Evolutionary conservation across 371 early-diverging fungal genomes (phyloP).

Genomic region (Rhizomucor miehei): DNA sequence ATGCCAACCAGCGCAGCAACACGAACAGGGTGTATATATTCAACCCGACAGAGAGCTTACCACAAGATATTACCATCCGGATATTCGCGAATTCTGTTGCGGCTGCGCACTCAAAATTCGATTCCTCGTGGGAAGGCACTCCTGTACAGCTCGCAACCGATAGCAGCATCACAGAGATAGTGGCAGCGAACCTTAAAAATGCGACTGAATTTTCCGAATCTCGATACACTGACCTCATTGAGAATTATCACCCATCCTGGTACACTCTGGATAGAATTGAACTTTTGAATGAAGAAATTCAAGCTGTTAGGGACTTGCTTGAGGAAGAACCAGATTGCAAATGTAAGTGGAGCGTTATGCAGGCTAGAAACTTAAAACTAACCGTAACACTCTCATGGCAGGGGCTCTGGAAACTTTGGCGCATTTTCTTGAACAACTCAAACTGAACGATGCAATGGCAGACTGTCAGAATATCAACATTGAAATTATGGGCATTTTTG

Average conservation of each 20-base stretch:
- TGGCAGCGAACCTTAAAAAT: not conserved
- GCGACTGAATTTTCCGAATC: too few species aligned
- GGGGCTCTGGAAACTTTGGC: constrained; percentile 55
- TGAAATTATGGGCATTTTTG: constrained; percentile 53
- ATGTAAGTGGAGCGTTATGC: constrained; percentile 49
- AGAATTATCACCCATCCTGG: constrained; percentile 18
- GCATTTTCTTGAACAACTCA: constrained; percentile 41
- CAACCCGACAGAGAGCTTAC: too few species aligned
- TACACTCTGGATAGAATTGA: constrained; percentile 37
- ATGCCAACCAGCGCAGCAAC: too few species aligned
- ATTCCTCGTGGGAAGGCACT: too few species aligned
- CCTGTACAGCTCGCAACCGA: too few species aligned
- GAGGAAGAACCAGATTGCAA: constrained; percentile 88
- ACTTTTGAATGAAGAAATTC: constrained; percentile 59
- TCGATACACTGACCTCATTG: not conserved
- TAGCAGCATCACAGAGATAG: not conserved
- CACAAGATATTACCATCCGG: too few species aligned
- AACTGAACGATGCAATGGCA: constrained; percentile 14
- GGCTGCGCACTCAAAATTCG: too few species aligned
- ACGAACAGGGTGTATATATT: too few species aligned
- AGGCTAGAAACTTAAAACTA: not conserved
- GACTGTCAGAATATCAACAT: constrained; percentile 25
- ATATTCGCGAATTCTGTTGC: too few species aligned
- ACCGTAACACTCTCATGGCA: constrained; percentile 13
- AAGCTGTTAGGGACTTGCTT: constrained; percentile 69